Percentiles rank a stretch among this genome's conserved stretches.
phyloP scores from a whole-genome alignment of 2,329 filamentous ascomycete species.

The Fusarium circinatum region DNA sequence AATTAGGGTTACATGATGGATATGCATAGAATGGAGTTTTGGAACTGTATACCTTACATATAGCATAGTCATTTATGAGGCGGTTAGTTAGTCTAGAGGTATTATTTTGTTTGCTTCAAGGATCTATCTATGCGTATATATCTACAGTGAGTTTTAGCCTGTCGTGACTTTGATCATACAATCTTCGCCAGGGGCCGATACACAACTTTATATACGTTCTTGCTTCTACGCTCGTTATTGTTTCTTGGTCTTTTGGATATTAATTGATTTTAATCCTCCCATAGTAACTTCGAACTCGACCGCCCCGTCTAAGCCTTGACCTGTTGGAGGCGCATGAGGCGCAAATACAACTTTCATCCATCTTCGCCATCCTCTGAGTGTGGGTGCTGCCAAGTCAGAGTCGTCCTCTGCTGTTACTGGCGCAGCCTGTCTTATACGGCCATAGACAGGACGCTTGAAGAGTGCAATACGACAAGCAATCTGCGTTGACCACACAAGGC shows the following conservation, averaged over 20 bases:
- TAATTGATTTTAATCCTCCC: conserved; percentile 64
- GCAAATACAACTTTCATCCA: conserved; percentile 93
- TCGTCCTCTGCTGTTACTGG: conserved; percentile 52
- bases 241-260: conserved; percentile 14
- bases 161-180: not conserved
- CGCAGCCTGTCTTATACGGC: conserved; percentile 49
- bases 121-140: conserved; percentile 1
- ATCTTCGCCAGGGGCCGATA: not conserved
- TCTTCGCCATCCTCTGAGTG: conserved; percentile 72
- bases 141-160: not conserved
- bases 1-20: conserved; percentile 19
- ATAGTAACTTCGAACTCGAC: conserved; percentile 81
- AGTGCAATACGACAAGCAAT: conserved; percentile 84
- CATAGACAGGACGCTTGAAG: conserved; percentile 73
- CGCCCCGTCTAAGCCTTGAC: conserved; percentile 60
- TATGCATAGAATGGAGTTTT: conserved; percentile 32
- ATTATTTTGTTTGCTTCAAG: conserved; percentile 12
- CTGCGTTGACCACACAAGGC: conserved; percentile 91
- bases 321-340: conserved; percentile 71
- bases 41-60: conserved; percentile 32
- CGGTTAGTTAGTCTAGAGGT: conserved; percentile 15
- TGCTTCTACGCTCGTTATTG: not conserved
- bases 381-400: conserved; percentile 55
- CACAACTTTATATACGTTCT: not conserved
- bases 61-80: conserved; percentile 24